Conservation (phyloP, 306 rosid genomes). For the Cucurbita argyrosperma region DNA sequence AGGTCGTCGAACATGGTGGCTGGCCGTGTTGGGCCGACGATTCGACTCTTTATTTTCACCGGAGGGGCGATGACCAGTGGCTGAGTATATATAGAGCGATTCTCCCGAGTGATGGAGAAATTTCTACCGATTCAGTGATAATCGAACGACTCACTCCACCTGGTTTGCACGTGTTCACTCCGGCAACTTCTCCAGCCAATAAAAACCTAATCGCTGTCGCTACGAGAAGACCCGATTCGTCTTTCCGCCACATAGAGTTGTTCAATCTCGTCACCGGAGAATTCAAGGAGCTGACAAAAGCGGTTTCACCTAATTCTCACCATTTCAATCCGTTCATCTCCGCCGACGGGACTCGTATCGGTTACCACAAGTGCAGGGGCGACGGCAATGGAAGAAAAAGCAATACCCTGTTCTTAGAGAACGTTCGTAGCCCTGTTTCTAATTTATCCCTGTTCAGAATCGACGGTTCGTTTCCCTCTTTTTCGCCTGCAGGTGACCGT, state of each 20-base stretch:
- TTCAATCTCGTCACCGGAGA: constrained; percentile 31
- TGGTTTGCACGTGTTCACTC: constrained; percentile 76
- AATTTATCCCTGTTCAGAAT: constrained; percentile 46
- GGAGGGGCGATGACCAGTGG: constrained; percentile 64
- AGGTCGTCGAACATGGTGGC: constrained; percentile 71
- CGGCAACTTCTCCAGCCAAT: constrained; percentile 63
- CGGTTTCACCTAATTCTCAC: constrained; percentile 39
- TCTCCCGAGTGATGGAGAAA: constrained; percentile 22
- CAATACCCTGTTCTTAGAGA: constrained; percentile 34
- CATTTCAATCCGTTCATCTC: constrained; percentile 84
- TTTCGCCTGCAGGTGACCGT: constrained; percentile 55
- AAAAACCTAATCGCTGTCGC: constrained; percentile 65
- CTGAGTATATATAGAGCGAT: constrained; percentile 64
- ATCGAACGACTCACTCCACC: constrained; percentile 71
- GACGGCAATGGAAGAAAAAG: constrained; percentile 8
- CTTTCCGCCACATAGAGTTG: constrained; percentile 64
- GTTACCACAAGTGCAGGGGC: constrained; percentile 78
- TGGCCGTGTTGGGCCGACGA: constrained; percentile 87
- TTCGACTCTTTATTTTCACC: constrained; percentile 59
- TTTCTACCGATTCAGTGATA: constrained; percentile 26
- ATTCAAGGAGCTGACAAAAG: constrained; percentile 57
- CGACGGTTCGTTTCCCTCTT: constrained; percentile 54
- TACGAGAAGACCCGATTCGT: constrained; percentile 45
- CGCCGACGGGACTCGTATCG: constrained; percentile 42
- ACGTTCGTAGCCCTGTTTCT: constrained; percentile 35